These are phyloP conservation scores for Fusarium subtropicale DNA, from an alignment of 2,329 filamentous ascomycete genomes.

Conservation along the genomic window DNA sequence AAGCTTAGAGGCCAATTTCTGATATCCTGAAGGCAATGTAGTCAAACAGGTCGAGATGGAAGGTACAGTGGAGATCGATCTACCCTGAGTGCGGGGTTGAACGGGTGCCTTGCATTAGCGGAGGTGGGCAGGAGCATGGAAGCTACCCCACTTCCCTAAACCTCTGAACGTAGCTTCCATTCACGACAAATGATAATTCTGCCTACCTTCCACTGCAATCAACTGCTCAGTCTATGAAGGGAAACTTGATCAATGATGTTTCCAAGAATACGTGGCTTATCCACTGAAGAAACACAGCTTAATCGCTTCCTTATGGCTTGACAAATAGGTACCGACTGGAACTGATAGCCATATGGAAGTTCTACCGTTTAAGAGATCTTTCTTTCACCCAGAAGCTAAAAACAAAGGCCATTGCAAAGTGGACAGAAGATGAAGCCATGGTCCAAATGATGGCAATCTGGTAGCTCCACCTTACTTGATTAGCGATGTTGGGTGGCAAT, in stretches of 20 bases:
- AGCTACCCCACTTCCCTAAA: not conserved
- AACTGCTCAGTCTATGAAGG: not conserved
- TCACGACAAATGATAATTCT: not conserved
- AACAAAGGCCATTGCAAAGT: slow-evolving; percentile 55
- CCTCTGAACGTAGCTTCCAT: not conserved
- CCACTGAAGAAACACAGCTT: not conserved
- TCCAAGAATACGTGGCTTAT: not conserved
- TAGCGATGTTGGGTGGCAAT: slow-evolving; percentile 69
- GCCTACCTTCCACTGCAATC: not conserved
- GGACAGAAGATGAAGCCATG: slow-evolving; percentile 54
- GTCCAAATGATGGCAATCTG: slow-evolving; percentile 59
- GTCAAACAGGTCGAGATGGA: not conserved
- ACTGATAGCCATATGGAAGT: not conserved
- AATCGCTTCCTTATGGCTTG: not conserved
- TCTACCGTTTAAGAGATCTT: slow-evolving; percentile 60
- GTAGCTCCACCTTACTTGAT: slow-evolving; percentile 75
- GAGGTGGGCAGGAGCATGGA: not conserved
- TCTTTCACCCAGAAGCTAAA: slow-evolving; percentile 66
- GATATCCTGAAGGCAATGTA: not conserved
- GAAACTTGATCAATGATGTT: not conserved
- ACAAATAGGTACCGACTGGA: not conserved
- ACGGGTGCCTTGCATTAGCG: slow-evolving; percentile 5
- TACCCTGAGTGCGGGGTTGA: not conserved
- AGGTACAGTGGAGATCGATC: not conserved
- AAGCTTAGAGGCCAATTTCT: not conserved